phyloP scores from a whole-genome alignment of 768 basidiomycete species.

The Xanthoconium stramineum region DNA sequence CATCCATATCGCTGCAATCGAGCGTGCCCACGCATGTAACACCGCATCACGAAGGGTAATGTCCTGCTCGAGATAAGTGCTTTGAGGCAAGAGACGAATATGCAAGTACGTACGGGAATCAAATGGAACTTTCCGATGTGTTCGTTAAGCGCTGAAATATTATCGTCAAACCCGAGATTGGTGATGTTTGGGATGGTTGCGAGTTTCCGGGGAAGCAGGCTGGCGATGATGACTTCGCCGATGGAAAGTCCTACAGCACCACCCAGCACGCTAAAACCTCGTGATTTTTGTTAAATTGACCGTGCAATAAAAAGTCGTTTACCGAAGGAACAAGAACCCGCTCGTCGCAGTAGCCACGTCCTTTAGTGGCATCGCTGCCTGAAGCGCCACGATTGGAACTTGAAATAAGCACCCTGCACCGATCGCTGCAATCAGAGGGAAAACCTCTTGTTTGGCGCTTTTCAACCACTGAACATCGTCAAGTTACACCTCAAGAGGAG shows the following conservation, averaged over 20 bases:
- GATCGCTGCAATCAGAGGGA: conserved; percentile 60
- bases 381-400: conserved; percentile 68
- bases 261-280: conserved; percentile 51
- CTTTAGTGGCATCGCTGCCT: conserved; percentile 81
- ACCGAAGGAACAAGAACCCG: conserved; percentile 70
- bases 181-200: conserved; percentile 31
- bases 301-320: background rate
- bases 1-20: conserved; percentile 64
- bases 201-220: conserved; percentile 41
- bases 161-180: conserved; percentile 30
- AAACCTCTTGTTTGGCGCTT: conserved; percentile 61
- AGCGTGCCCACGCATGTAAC: conserved; percentile 60
- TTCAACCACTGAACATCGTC: conserved; percentile 2
- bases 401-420: conserved; percentile 67
- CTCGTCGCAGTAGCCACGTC: conserved; percentile 83
- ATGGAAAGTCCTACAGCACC: conserved; percentile 71
- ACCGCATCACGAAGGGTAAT: conserved; percentile 44
- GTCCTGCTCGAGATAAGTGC: conserved; percentile 37
- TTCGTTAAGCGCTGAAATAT: conserved; percentile 41
- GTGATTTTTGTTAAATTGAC: background rate
- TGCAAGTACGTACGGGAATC: conserved; percentile 10
- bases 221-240: conserved; percentile 69
- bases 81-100: background rate
- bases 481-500: background rate
- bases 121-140: conserved; percentile 41